These are phyloP conservation scores for Trypanosoma rangeli DNA, from an alignment of 208 protist genomes.

Conservation along the genomic window DNA sequence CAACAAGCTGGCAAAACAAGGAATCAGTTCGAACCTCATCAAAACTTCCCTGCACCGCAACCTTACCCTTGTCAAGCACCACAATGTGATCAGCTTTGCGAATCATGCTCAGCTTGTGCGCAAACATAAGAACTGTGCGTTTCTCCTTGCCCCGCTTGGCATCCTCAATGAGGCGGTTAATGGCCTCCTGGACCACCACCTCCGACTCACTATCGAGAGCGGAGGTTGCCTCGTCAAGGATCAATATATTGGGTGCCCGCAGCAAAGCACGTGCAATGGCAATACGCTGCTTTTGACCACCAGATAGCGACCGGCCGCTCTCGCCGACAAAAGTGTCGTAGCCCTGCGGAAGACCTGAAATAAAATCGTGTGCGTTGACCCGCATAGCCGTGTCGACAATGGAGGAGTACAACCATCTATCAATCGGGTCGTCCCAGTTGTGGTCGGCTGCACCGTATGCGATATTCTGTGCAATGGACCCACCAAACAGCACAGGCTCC, in stretches of 20 bases:
- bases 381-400: constrained; percentile 63
- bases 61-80: constrained; percentile 78
- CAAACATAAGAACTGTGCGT: constrained; percentile 86
- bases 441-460: constrained; percentile 70
- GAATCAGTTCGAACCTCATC: constrained; percentile 56
- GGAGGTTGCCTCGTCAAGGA: constrained; percentile 94
- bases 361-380: constrained; percentile 92
- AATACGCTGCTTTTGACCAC: constrained; percentile 95
- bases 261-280: constrained; percentile 91
- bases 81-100: constrained; percentile 85
- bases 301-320: constrained; percentile 82
- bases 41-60: constrained; percentile 73
- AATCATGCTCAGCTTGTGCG: constrained; percentile 89
- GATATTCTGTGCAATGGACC: constrained; percentile 90
- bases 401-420: constrained; percentile 69
- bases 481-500: constrained; percentile 85
- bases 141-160: constrained; percentile 46
- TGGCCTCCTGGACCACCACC: constrained; percentile 87
- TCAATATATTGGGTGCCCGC: constrained; percentile 82
- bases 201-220: constrained; percentile 91
- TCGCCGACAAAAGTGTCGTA: constrained; percentile 93
- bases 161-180: constrained; percentile 71
- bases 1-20: constrained; percentile 71
- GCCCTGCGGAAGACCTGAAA: constrained; percentile 75
- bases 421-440: constrained; percentile 77